Conservation (phyloP, 176 grass and related monocot species). For the Ampelocalamus luodianensis region DNA sequence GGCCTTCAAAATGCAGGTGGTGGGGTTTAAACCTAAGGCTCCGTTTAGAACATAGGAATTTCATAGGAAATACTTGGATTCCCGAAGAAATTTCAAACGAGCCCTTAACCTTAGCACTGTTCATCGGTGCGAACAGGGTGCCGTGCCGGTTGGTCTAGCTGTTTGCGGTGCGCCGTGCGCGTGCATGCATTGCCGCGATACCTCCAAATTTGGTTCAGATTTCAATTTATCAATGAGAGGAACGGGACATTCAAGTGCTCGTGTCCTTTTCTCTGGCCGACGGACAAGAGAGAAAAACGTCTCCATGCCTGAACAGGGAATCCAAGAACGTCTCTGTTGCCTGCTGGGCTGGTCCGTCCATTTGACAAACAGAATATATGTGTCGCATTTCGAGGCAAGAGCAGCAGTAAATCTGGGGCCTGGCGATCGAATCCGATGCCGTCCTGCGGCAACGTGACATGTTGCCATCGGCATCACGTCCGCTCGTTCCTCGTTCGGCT, state of each 20-base stretch:
- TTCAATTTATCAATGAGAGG: not conserved
- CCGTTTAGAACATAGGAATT: too few relatives aligned
- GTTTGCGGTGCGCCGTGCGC: not conserved
- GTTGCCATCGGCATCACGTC: not conserved
- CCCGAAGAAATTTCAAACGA: too few relatives aligned
- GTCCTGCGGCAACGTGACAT: not conserved
- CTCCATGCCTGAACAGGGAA: slow-evolving; percentile 10
- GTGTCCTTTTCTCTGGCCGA: not conserved
- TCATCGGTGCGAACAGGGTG: too few relatives aligned
- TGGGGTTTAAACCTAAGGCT: too few relatives aligned
- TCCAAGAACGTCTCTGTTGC: slow-evolving; percentile 8
- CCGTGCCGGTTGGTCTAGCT: not conserved
- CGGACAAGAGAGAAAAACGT: not conserved
- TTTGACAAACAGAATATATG: slow-evolving; percentile 3
- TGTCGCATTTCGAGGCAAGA: not conserved
- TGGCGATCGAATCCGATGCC: slow-evolving; percentile 38
- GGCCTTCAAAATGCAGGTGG: too few relatives aligned
- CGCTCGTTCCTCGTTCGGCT: not conserved
- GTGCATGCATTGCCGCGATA: not conserved
- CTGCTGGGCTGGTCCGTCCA: not conserved
- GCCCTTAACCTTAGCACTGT: too few relatives aligned
- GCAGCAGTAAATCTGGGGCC: not conserved
- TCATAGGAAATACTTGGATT: too few relatives aligned
- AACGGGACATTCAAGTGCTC: not conserved
- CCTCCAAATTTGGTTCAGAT: not conserved